Evolutionary conservation across 2,329 filamentous ascomycete species (phyloP), one percentile per base, ranked within the genome.

Genomic region (Cytospora leucostoma): DNA sequence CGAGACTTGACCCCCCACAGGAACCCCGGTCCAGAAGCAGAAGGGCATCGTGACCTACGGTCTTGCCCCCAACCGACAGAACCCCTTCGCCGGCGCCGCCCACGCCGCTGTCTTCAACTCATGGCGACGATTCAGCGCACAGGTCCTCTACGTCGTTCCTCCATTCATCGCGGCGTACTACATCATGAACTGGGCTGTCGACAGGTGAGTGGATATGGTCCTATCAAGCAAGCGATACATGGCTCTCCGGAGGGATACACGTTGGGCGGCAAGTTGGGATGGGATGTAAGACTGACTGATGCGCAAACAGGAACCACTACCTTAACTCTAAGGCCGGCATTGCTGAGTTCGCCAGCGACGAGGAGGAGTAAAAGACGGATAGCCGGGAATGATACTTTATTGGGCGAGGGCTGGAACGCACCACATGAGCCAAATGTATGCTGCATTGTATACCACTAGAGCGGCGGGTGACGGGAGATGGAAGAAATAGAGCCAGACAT

Each of bases 81-180:
- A 91, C 74, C 91, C 93, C 68, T 84, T 96, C 70, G 92, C 92
- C 68, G 92, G 91, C 72, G 82, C 89, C 65, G 78, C 84, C 68
- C 81, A 94, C 78, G 90, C 89, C 70, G 94, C 93, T 74, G 80
- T 98, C 82, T 98, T 98, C 89, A 99, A 99, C 86, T 89, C 87
- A 72, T 96, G 90, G 85, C 89, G 95, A 78, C 88, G 95, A 73
- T 91, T 90, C 80, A 88, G 88, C 76, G 78, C 84, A 71, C 95
- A 98, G 84, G 87, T 96, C 70, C 87, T 98, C 71, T 99, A 93
- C 85, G 88, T 93, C 78, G 84, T 88, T 33, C 91, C 95, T 65
- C 90, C 93, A 47, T 80, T 97, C 71, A 72, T 95, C 68, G 77
- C 83, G 70, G 93, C 85, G 70, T 99, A 98, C 82, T 87, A 88